Conservation (phyloP, 2,329 filamentous ascomycete genomes). For the Pezicula rhizophila region DNA sequence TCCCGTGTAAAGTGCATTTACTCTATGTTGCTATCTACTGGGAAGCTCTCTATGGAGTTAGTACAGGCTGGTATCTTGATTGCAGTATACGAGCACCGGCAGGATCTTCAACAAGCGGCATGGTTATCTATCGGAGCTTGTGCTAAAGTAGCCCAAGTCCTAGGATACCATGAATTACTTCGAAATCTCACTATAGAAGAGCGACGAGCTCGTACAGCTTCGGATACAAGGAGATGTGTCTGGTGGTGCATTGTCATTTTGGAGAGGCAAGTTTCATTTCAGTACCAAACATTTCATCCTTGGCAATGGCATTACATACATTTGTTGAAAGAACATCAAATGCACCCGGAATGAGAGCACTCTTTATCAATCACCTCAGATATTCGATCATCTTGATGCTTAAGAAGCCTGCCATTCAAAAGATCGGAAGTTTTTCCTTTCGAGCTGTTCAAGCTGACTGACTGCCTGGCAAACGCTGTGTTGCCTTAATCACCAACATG, state of each 20-base stretch:
- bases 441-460: too few species aligned
- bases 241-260: constrained; percentile 15
- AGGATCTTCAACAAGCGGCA: neutral
- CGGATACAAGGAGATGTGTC: constrained; percentile 9
- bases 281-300: neutral
- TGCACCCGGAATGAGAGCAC: too few species aligned
- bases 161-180: neutral
- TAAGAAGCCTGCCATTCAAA: too few species aligned
- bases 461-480: too few species aligned
- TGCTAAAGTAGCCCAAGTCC: neutral
- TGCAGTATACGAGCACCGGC: neutral
- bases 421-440: too few species aligned
- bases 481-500: too few species aligned
- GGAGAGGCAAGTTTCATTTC: constrained; percentile 8
- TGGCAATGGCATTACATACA: neutral
- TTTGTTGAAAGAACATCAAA: neutral
- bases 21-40: neutral
- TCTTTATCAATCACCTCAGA: too few species aligned
- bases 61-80: neutral
- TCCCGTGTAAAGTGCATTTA: neutral
- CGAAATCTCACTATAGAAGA: neutral
- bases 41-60: neutral
- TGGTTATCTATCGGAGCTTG: neutral
- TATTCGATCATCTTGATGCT: too few species aligned
- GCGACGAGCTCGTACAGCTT: neutral